phyloP scores from a whole-genome alignment of 179 eudicot species.

The Silene vulgaris region DNA sequence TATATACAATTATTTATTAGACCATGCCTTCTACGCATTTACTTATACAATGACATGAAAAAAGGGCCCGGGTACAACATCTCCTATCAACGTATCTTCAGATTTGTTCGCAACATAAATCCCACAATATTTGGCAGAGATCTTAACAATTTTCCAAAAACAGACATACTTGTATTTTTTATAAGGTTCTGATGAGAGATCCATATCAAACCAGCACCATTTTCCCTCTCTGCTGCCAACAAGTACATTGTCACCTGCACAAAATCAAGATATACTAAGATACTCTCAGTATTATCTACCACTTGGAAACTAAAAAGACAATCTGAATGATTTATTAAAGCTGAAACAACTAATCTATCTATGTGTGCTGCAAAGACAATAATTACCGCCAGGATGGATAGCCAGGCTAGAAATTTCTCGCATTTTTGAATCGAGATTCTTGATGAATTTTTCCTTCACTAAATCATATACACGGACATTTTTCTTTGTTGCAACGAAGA shows the following conservation, averaged over 20 bases:
- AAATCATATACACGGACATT: conserved; percentile 87
- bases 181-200: conserved; percentile 77
- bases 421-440: conserved; percentile 78
- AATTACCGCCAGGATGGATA: conserved; percentile 87
- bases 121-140: not conserved
- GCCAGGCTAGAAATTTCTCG: conserved; percentile 80
- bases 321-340: not conserved
- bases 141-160: not conserved
- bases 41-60: not conserved
- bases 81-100: not conserved
- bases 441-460: conserved; percentile 60
- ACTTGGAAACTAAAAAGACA: not conserved
- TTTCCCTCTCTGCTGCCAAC: conserved; percentile 97
- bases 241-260: conserved; percentile 89
- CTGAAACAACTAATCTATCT: not conserved
- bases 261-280: not conserved
- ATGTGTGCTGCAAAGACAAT: not conserved
- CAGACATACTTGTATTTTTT: conserved; percentile 56
- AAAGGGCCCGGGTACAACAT: not conserved
- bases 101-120: not conserved
- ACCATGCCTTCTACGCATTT: not conserved
- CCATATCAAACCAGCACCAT: conserved; percentile 99
- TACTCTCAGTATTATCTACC: conserved; percentile 1
- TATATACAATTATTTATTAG: not conserved
- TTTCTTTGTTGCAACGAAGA: conserved; percentile 81